phyloP scores from a whole-genome alignment of 352 stramenopile genomes.

The Phytophthora podocarpi region DNA sequence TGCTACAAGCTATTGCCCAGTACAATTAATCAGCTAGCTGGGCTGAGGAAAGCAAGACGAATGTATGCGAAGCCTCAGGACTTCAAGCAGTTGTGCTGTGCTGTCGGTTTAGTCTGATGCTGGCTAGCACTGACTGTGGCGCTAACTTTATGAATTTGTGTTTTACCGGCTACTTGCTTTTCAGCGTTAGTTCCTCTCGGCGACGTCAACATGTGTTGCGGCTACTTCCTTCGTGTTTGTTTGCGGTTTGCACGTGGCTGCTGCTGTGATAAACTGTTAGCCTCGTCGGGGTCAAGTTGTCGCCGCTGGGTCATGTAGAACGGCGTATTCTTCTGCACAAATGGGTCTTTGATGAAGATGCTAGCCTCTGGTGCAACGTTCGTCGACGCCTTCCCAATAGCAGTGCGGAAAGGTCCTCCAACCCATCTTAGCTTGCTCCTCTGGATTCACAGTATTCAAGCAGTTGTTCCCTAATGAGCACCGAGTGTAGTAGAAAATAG shows the following conservation, averaged over 20 bases:
- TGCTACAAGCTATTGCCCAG: constrained; percentile 93
- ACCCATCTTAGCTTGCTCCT: constrained; percentile 75
- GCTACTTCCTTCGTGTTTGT: constrained; percentile 7
- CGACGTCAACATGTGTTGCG: constrained; percentile 5
- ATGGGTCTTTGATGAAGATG: constrained; percentile 63
- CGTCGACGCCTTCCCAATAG: constrained; percentile 73
- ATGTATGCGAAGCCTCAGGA: not conserved
- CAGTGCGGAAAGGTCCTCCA: constrained; percentile 66
- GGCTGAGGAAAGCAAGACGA: not conserved
- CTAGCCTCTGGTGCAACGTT: constrained; percentile 43
- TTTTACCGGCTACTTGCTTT: constrained; percentile 2
- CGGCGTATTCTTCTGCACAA: constrained; percentile 55
- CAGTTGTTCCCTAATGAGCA: not conserved
- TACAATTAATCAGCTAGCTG: constrained; percentile 61
- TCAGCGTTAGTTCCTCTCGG: not conserved
- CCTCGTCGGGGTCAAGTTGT: constrained; percentile 37
- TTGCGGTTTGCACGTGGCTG: constrained; percentile 3
- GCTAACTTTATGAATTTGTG: constrained; percentile 37
- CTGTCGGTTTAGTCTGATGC: constrained; percentile 4
- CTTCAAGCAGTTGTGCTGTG: constrained; percentile 3
- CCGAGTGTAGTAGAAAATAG: not conserved
- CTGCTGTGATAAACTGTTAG: constrained; percentile 1
- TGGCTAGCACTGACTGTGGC: constrained; percentile 3
- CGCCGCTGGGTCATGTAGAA: constrained; percentile 66
- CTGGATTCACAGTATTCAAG: constrained; percentile 15